Conservation (phyloP, 2,329 filamentous ascomycete genomes). For the Diaporthe australafricana region DNA sequence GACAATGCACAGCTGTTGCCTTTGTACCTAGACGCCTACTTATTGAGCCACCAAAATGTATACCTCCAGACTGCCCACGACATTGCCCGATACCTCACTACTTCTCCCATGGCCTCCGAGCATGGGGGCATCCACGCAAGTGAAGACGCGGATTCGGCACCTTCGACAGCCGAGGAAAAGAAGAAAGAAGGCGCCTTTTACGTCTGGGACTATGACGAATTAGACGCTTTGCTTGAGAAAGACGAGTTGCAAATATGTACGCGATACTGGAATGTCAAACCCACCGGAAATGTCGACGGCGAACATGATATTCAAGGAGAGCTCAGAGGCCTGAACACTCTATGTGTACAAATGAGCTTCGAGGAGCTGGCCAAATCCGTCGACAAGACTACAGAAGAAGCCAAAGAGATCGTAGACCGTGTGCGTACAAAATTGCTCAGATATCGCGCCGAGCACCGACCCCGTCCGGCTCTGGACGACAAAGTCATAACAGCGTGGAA, state of each 20-base stretch:
- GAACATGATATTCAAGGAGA: slow-evolving; percentile 88
- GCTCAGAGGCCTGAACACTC: slow-evolving; percentile 87
- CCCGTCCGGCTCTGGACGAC: slow-evolving; percentile 80
- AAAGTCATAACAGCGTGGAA: slow-evolving; percentile 91
- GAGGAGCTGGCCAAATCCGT: slow-evolving; percentile 78
- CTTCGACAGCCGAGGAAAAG: slow-evolving; percentile 75
- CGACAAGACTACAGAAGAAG: slow-evolving; percentile 73
- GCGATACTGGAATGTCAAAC: slow-evolving; percentile 81
- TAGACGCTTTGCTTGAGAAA: slow-evolving; percentile 74
- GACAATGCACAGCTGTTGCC: slow-evolving; percentile 86
- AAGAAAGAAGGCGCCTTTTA: slow-evolving; percentile 91
- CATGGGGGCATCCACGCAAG: slow-evolving; percentile 83
- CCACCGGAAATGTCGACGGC: slow-evolving; percentile 83
- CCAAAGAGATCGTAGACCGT: slow-evolving; percentile 72
- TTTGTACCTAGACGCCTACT: slow-evolving; percentile 84
- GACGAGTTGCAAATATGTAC: slow-evolving; percentile 78
- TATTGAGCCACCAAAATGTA: slow-evolving; percentile 63
- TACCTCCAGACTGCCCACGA: slow-evolving; percentile 69
- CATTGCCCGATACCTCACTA: slow-evolving; percentile 73
- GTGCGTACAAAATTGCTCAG: slow-evolving; percentile 74
- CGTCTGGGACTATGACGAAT: slow-evolving; percentile 86
- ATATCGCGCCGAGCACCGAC: slow-evolving; percentile 77
- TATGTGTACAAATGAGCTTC: slow-evolving; percentile 74
- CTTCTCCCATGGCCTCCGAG: slow-evolving; percentile 72
- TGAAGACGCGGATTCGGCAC: slow-evolving; percentile 86